Evolutionary conservation across 2,329 filamentous ascomycete species (phyloP), one percentile per base, ranked within the genome.

Genomic region (Ophiostoma montium): DNA sequence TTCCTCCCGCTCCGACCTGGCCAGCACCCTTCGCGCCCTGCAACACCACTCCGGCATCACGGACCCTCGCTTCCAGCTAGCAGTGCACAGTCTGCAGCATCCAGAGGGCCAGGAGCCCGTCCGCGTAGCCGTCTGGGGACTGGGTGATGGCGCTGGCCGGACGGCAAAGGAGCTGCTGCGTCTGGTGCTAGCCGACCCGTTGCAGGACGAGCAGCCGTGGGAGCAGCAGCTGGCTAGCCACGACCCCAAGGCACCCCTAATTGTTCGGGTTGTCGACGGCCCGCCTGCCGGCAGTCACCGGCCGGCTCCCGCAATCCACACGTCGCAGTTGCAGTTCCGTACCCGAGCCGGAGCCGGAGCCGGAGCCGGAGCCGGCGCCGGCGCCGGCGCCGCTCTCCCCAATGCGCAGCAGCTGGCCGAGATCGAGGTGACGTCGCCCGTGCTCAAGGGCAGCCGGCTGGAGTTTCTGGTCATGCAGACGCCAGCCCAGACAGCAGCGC

Each of bases 31-130:
- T 0, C 62, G 70, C 2, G 71, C 75, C 19, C 69, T 90, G 3
- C 72, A 83, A 57, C 74, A 73, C 47, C 67, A 75, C 45, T 77
- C 78, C 2, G 71, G 76, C 21, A 74, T 70, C 51, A 73, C 80
- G 56, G 71, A 84, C n/a, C 78, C 82, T 30, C 72, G 82, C 49
- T 61, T 89, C 42, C 81, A 86, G 62, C 73, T 90, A 56, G 84
- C 84, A 12, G 65, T 86, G 19, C 73, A 78, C 54, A 80, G 83
- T 19, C 61, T 82, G 52, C 70, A 73, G 32, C 75, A 82, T 58
- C 59, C 62, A 2, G 64, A 74, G 0, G 78, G 78, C 4, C 60
- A 70, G 33, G 78, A 82, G 60, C 69, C 73, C 2, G 69, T 81
- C 31, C 69, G 78, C 16, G 67, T 82, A 50, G 78, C 77, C 13